Base-by-base conservation (phyloP, 495 filamentous ascomycete genomes). In the Penicillium fimorum region DNA sequence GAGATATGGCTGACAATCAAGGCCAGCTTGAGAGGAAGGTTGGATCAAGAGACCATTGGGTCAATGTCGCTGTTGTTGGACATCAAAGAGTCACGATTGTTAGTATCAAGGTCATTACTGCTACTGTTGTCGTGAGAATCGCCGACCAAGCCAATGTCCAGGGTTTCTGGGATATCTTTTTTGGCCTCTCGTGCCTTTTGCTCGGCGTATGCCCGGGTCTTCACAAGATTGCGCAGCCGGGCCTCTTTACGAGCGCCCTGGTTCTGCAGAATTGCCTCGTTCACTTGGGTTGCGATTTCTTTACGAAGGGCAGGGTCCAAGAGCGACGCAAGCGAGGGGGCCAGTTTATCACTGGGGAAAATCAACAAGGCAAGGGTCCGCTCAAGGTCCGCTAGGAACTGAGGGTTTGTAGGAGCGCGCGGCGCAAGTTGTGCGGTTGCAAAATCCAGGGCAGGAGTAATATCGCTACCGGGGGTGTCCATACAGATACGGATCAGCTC, bases 321-420 rank as follows among this genome's bases (percentile, higher is more conserved):
- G 37, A 97, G 78, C 18, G 82, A 82, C 13, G 85, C 83, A 27
- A 97, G 80, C 43, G 88, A 84, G 1, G 91, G 88, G 30, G 85
- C 79, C 20, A 97, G 80, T 50, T 83, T 88, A 53, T 90, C 85
- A 25, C 82, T 79, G 4, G 89, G 87, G 64, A 96, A 96, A 55
- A 97, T 89, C 38, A 97, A 76, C 42, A 98, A 84, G 2, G 91
- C 87, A 84, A 99, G 96, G 0, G 94, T 96, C 58, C 85, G 82
- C 70, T 99, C 94, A 18, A 99, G 81, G 59, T 96, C 92, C 55
- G 88, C 83, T 8, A 96, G 78, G 61, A 96, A 97, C 35, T 86
- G 81, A 18, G 80, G 82, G 57, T 93, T 92, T 18, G 83, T 88
- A 4, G 92, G 84, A 1, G 93, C 94, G 33, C 90, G 85, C 2